Evolutionary conservation across 345 rosid species (phyloP).

Genomic region (Kandelia obovata): DNA sequence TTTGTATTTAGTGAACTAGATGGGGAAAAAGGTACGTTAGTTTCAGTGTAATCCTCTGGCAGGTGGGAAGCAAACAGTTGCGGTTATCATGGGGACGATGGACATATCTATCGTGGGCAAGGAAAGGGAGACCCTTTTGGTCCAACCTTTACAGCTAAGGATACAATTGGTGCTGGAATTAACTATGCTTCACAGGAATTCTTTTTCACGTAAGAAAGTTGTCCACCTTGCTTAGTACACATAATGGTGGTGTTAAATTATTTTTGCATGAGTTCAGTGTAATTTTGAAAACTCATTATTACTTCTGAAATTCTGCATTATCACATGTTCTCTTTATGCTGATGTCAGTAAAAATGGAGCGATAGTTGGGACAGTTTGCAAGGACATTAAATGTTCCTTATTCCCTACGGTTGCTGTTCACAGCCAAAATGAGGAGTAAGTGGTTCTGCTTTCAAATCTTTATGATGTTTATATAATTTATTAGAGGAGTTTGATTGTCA

Average conservation of each 20-base stretch:
- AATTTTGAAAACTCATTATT: conserved; percentile 4
- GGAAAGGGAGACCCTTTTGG: conserved; percentile 81
- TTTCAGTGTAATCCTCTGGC: conserved; percentile 3
- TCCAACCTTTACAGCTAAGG: conserved; percentile 70
- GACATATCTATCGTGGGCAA: conserved; percentile 63
- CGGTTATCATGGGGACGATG: conserved; percentile 98
- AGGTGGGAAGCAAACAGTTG: conserved; percentile 97
- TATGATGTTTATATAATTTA: not conserved
- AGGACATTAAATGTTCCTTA: conserved; percentile 66
- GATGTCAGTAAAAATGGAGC: conserved; percentile 75
- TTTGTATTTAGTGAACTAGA: no score
- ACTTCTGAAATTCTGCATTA: conserved; percentile 11
- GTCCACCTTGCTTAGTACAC: conserved; percentile 12
- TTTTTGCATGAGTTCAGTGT: not conserved
- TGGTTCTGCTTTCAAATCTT: conserved; percentile 16
- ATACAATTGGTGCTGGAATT: conserved; percentile 90
- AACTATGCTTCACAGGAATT: conserved; percentile 78
- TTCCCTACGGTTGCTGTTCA: conserved; percentile 93
- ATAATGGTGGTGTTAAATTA: not conserved
- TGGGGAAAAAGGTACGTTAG: not conserved
- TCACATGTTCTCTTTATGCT: conserved; percentile 15
- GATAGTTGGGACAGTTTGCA: conserved; percentile 57
- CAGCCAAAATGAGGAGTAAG: conserved; percentile 97
- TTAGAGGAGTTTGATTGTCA: not conserved
- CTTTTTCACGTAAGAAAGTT: conserved; percentile 88